Conservation (phyloP, 2,329 filamentous ascomycete genomes). For the Sarocladium strictum region DNA sequence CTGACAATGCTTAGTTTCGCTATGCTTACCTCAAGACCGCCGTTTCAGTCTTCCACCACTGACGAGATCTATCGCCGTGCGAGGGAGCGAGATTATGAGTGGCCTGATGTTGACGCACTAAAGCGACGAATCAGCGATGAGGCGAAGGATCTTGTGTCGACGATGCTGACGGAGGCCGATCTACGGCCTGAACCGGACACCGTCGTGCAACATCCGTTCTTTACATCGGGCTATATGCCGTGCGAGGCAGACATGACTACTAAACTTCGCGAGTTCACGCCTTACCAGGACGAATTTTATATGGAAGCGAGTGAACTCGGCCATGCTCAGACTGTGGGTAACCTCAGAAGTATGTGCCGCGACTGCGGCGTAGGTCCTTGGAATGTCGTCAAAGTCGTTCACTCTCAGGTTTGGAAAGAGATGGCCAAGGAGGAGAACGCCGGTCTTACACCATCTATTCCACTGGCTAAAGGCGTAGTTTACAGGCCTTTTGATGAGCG, state of each 20-base stretch:
- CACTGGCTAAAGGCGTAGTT: conserved; percentile 54
- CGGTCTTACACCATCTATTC: conserved; percentile 57
- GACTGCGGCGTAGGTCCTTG: conserved; percentile 55
- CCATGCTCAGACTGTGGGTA: conserved; percentile 35
- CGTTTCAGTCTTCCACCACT: conserved; percentile 87
- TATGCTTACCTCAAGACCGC: conserved; percentile 92
- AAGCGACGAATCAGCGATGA: conserved; percentile 68
- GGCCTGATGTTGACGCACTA: conserved; percentile 62
- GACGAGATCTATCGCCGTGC: conserved; percentile 78
- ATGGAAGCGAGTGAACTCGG: conserved; percentile 24
- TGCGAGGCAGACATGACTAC: conserved; percentile 50
- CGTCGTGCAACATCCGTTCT: conserved; percentile 76
- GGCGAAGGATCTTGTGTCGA: conserved; percentile 71
- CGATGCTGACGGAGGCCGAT: conserved; percentile 70
- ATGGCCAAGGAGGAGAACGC: conserved; percentile 64
- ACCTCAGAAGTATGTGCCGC: conserved; percentile 51
- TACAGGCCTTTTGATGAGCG: conserved; percentile 57
- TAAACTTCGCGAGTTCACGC: conserved; percentile 50
- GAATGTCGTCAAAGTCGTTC: conserved; percentile 37
- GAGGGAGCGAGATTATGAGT: conserved; percentile 68
- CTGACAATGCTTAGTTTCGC: conserved; percentile 62
- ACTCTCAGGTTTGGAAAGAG: conserved; percentile 58
- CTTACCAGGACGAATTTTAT: conserved; percentile 54
- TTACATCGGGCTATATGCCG: conserved; percentile 70
- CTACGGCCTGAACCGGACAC: conserved; percentile 67